Percentiles rank a stretch among this genome's conserved stretches.
phyloP scores from a whole-genome alignment of 2,329 filamentous ascomycete species.

The Aureobasidium zeae region DNA sequence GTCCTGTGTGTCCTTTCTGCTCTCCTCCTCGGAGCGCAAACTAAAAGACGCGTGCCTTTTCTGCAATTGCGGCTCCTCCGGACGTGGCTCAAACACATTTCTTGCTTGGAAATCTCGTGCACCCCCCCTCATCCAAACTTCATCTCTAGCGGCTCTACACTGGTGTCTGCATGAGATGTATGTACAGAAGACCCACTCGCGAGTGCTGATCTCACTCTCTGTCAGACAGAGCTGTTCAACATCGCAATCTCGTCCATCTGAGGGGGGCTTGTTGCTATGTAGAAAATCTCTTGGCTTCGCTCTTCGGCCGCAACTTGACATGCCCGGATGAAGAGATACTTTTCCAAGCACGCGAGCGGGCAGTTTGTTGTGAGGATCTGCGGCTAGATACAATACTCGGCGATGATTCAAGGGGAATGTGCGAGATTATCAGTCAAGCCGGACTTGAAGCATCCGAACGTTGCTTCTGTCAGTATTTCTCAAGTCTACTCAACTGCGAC shows the following conservation, averaged over 20 bases:
- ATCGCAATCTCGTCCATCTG: no score
- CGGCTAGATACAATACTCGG: no score
- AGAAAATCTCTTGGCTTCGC: neutral
- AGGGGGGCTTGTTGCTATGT: neutral
- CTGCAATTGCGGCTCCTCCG: neutral
- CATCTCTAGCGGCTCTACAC: conserved; percentile 8
- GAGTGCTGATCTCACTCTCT: conserved; percentile 11
- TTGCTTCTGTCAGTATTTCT: no score
- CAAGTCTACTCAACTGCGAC: no score
- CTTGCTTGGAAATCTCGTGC: conserved; percentile 2
- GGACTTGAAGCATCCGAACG: no score
- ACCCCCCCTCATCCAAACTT: no score
- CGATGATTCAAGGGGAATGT: no score
- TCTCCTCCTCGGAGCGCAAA: neutral
- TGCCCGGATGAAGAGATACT: no score
- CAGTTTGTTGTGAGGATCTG: neutral
- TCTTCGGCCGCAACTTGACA: no score
- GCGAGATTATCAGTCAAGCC: no score
- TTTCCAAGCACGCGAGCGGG: neutral
- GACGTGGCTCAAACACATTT: neutral
- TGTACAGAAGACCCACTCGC: conserved; percentile 3
- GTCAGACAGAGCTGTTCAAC: neutral
- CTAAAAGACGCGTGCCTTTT: neutral
- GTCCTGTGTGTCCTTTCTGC: neutral
- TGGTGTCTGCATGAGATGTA: no score